phyloP scores from a whole-genome alignment of 2,329 filamentous ascomycete species.

The Ophiostoma sp. region DNA sequence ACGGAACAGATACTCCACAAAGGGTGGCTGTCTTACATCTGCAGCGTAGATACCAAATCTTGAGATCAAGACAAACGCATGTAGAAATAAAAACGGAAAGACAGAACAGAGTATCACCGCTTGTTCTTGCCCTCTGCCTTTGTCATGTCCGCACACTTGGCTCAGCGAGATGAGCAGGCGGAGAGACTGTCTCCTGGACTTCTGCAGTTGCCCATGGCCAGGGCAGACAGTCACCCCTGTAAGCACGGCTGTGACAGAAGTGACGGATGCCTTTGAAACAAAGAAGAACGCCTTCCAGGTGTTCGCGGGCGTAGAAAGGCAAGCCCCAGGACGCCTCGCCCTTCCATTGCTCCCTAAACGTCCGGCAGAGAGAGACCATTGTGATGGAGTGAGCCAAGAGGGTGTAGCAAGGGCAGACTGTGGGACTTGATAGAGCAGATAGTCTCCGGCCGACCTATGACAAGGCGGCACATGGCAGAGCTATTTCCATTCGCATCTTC shows the following conservation, averaged over 20 bases:
- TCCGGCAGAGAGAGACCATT: not conserved
- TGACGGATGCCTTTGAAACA: not conserved
- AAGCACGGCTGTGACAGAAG: not conserved
- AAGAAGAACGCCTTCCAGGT: not conserved
- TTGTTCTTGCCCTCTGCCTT: not conserved
- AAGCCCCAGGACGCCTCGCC: not conserved
- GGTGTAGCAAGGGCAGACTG: constrained; percentile 2
- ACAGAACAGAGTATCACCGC: not conserved
- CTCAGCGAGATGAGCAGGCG: not conserved
- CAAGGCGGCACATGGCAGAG: not conserved
- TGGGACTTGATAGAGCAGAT: not conserved
- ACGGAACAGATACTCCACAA: constrained; percentile 6
- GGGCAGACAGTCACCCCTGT: not conserved
- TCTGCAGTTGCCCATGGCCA: not conserved
- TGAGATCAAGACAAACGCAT: constrained; percentile 5
- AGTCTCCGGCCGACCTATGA: not conserved
- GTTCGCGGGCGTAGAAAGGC: not conserved
- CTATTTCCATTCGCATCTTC: not conserved
- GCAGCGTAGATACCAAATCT: not conserved
- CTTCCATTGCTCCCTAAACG: not conserved
- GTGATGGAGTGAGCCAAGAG: not conserved
- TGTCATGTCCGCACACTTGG: not conserved
- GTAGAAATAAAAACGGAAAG: not conserved
- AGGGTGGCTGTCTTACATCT: not conserved
- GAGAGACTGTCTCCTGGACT: not conserved